A percentile compares a stretch with the other conserved stretches of the same genome.
Conservation (phyloP, 2,329 filamentous ascomycete genomes). For the Phialophora verrucosa region DNA sequence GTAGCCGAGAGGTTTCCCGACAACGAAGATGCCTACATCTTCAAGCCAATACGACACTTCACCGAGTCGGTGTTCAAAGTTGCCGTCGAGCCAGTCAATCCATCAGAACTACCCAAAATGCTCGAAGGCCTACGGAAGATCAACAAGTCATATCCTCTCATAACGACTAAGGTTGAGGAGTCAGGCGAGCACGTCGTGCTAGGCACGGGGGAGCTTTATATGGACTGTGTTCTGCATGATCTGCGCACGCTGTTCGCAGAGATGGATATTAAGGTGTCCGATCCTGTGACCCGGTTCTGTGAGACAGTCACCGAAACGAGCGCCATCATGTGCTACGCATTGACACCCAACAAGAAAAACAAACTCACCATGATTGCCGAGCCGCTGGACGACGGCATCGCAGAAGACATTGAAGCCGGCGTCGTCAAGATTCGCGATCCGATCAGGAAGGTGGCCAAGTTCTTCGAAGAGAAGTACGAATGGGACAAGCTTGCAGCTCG, state of each 20-base stretch:
- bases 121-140: constrained; percentile 93
- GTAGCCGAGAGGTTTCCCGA: constrained; percentile 80
- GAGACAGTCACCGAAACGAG: constrained; percentile 98
- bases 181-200: constrained; percentile 95
- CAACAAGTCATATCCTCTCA: constrained; percentile 96
- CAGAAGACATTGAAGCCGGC: constrained; percentile 90
- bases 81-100: constrained; percentile 96
- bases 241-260: constrained; percentile 91
- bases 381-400: constrained; percentile 91
- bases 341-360: constrained; percentile 99
- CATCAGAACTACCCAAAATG: constrained; percentile 98
- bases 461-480: constrained; percentile 95
- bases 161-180: constrained; percentile 96
- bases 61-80: constrained; percentile 98
- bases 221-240: constrained; percentile 98
- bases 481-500: constrained; percentile 94
- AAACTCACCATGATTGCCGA: constrained; percentile 99
- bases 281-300: constrained; percentile 95
- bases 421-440: constrained; percentile 91
- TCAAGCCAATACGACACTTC: constrained; percentile 90
- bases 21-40: constrained; percentile 92
- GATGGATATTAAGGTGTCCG: constrained; percentile 99
- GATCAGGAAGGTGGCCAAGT: constrained; percentile 89
- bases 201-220: constrained; percentile 97
- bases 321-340: constrained; percentile 95